These are phyloP conservation scores for Sporothrix mexicana DNA, from an alignment of 2,329 filamentous ascomycete species.

Conservation along the genomic window DNA sequence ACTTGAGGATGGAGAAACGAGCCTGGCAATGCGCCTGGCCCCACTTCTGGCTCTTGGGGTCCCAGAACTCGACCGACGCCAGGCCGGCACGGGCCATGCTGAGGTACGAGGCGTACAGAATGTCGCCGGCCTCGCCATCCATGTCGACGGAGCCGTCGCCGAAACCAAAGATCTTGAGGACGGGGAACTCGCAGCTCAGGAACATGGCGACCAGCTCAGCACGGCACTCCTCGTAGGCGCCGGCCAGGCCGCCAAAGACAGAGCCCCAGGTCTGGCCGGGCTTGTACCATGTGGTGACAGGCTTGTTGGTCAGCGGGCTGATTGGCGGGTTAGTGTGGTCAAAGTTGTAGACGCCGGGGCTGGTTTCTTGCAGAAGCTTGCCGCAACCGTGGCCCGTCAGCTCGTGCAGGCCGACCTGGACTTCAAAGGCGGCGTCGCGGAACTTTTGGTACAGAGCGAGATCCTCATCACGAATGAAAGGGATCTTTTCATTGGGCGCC, in stretches of 20 bases:
- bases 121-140: constrained; percentile 77
- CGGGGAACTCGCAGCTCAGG: constrained; percentile 84
- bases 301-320: constrained; percentile 78
- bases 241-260: constrained; percentile 86
- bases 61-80: constrained; percentile 89
- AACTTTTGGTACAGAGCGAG: constrained; percentile 79
- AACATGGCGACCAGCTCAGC: constrained; percentile 95
- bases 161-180: constrained; percentile 90
- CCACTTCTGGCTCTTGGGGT: constrained; percentile 89
- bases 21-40: constrained; percentile 92
- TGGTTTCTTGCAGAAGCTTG: constrained; percentile 89
- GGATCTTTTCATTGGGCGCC: constrained; percentile 88
- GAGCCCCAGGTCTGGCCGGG: constrained; percentile 94
- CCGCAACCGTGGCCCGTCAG: constrained; percentile 87
- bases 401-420: constrained; percentile 94
- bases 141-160: constrained; percentile 78
- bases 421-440: constrained; percentile 87
- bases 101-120: constrained; percentile 87
- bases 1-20: constrained; percentile 82
- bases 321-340: constrained; percentile 80
- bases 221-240: constrained; percentile 91
- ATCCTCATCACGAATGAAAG: constrained; percentile 83
- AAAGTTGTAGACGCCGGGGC: constrained; percentile 84
- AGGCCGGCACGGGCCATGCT: constrained; percentile 95
- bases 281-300: constrained; percentile 87